A percentile compares a stretch with the other conserved stretches of the same genome.
These are phyloP conservation scores for Liriodendron chinense DNA, from an alignment of 164 flowering plant genomes.

Conservation along the genomic window DNA sequence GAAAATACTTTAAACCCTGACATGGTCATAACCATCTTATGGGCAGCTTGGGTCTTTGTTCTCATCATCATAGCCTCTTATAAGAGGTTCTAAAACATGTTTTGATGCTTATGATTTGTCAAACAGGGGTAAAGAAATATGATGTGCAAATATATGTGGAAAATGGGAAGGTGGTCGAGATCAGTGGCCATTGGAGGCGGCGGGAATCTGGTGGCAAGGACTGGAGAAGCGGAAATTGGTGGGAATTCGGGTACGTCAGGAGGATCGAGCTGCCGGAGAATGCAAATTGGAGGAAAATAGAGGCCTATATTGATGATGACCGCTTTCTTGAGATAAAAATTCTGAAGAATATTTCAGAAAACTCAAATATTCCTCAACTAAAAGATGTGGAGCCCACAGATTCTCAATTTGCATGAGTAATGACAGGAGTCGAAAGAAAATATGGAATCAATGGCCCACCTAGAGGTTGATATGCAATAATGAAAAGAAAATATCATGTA, in stretches of 20 bases:
- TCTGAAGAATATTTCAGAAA: conserved; percentile 34
- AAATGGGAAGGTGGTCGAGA: conserved; percentile 67
- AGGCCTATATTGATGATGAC: conserved; percentile 44
- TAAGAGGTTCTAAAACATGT: not conserved
- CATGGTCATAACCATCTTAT: no score
- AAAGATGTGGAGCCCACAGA: not conserved
- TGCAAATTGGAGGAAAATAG: conserved; percentile 53
- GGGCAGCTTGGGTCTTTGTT: no score
- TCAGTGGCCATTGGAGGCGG: conserved; percentile 65
- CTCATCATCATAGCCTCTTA: not conserved
- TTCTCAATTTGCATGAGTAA: not conserved
- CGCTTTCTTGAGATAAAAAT: conserved; percentile 61
- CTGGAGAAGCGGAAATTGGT: conserved; percentile 77
- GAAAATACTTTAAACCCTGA: no score
- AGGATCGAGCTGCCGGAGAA: conserved; percentile 81
- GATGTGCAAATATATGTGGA: conserved; percentile 45
- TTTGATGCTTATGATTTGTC: not conserved
- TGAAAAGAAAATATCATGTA: not conserved
- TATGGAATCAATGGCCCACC: not conserved
- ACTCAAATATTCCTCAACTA: not conserved
- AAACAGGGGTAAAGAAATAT: conserved; percentile 41
- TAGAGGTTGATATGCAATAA: not conserved
- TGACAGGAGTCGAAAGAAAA: not conserved
- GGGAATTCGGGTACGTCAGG: conserved; percentile 83
- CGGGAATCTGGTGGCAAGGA: conserved; percentile 45